Conservation (phyloP, 345 rosid genomes). For the Eucalyptus paniculata region DNA sequence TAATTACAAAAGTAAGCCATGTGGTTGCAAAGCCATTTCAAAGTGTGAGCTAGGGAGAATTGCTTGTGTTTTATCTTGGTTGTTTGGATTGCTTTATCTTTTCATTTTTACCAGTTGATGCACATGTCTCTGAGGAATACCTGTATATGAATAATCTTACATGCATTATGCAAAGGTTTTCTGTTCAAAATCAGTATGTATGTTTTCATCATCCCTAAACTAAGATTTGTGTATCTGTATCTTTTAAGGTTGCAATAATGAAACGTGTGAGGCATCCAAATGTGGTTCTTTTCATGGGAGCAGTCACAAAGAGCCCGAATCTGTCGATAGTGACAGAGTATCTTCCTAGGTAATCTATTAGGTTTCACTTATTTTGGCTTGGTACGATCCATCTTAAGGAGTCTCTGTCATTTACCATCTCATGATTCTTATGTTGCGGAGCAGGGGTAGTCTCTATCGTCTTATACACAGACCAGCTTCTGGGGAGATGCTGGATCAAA, state of each 20-base stretch:
- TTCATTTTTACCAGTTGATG: neutral
- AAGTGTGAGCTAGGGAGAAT: neutral
- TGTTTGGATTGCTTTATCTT: neutral
- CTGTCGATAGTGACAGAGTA: conserved; percentile 91
- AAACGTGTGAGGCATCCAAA: conserved; percentile 96
- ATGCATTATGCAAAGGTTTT: neutral
- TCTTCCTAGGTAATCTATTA: conserved; percentile 56
- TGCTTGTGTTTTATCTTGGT: neutral
- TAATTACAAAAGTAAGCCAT: neutral
- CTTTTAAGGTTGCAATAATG: conserved; percentile 82
- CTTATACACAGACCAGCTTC: conserved; percentile 81
- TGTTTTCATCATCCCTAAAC: neutral
- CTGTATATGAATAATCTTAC: neutral
- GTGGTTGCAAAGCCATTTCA: neutral
- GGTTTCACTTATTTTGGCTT: neutral
- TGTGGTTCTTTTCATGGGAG: conserved; percentile 99
- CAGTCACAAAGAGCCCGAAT: conserved; percentile 83
- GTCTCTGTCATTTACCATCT: neutral
- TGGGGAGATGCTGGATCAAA: conserved; percentile 75
- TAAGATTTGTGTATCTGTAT: neutral
- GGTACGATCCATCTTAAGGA: neutral
- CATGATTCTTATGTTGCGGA: neutral
- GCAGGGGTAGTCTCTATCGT: conserved; percentile 93
- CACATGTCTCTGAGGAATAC: neutral
- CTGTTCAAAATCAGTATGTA: neutral